Evolutionary conservation across 768 basidiomycete genomes (phyloP).

Genomic region (Naematelia encephala): DNA sequence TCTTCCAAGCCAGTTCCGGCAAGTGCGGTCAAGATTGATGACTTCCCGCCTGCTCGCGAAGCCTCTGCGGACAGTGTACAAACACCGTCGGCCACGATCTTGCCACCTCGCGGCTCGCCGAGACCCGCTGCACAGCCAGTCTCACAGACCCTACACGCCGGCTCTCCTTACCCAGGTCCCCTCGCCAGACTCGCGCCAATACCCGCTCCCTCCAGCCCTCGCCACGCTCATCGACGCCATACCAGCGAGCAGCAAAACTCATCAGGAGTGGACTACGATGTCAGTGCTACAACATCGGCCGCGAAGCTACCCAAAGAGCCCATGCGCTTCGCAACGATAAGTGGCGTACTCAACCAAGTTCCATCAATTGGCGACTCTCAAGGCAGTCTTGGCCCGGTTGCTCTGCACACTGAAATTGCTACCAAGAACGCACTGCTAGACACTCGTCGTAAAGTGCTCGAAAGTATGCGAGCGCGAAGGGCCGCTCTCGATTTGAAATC

Average conservation of each 20-base stretch:
- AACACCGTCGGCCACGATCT: not conserved
- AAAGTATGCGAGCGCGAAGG: conserved; percentile 31
- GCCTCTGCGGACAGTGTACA: not conserved
- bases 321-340: too few relatives aligned
- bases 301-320: too few relatives aligned
- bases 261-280: too few relatives aligned
- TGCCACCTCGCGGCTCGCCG: not conserved
- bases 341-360: too few relatives aligned
- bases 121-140: not conserved
- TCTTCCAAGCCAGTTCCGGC: not conserved
- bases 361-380: too few relatives aligned
- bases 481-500: conserved; percentile 9
- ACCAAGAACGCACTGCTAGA: conserved; percentile 27
- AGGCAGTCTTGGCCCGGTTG: too few relatives aligned
- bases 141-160: not conserved
- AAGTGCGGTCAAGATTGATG: not conserved
- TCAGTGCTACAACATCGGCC: too few relatives aligned
- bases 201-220: too few relatives aligned
- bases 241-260: too few relatives aligned
- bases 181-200: too few relatives aligned
- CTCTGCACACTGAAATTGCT: conserved; percentile 6
- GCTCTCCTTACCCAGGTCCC: not conserved
- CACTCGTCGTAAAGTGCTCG: conserved; percentile 27
- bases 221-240: too few relatives aligned
- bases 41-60: not conserved